Conservation (phyloP, 169 alveolate genomes). For the Babesia ovata region DNA sequence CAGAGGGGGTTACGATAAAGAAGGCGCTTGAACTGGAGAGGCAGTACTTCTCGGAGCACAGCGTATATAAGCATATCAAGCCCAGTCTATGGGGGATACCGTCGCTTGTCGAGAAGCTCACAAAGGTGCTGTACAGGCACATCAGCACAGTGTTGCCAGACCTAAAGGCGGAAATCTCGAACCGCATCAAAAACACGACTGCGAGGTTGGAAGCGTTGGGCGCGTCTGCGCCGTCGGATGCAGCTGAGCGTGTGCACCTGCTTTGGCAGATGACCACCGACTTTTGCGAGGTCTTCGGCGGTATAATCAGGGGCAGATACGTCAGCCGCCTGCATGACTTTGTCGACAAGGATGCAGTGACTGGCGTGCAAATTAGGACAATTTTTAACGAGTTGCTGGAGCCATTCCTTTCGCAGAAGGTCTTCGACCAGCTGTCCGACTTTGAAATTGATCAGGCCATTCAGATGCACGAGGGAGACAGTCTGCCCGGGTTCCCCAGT, state of each 20-base stretch:
- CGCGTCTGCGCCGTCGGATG: conserved; percentile 89
- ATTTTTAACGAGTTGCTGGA: conserved; percentile 90
- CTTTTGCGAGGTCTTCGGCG: conserved; percentile 93
- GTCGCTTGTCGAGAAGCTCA: conserved; percentile 91
- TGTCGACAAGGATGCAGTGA: conserved; percentile 78
- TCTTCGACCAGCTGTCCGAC: conserved; percentile 87
- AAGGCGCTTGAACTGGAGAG: conserved; percentile 91
- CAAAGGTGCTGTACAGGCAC: conserved; percentile 94
- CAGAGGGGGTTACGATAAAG: conserved; percentile 86
- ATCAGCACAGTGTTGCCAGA: conserved; percentile 95
- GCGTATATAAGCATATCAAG: conserved; percentile 91
- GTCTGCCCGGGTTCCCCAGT: conserved; percentile 97
- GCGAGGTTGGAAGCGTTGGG: conserved; percentile 89
- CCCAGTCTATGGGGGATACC: conserved; percentile 93
- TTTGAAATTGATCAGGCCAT: conserved; percentile 95
- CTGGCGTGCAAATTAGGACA: conserved; percentile 87
- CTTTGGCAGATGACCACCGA: conserved; percentile 98
- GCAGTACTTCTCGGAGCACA: conserved; percentile 90
- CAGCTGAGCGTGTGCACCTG: conserved; percentile 90
- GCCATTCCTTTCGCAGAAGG: conserved; percentile 82
- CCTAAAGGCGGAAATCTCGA: conserved; percentile 89
- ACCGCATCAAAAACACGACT: conserved; percentile 74
- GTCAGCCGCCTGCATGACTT: conserved; percentile 87
- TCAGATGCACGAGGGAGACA: conserved; percentile 96
- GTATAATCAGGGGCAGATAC: conserved; percentile 93